Base-by-base conservation (phyloP, 2,329 filamentous ascomycete genomes). In the Exophiala mesophila region DNA sequence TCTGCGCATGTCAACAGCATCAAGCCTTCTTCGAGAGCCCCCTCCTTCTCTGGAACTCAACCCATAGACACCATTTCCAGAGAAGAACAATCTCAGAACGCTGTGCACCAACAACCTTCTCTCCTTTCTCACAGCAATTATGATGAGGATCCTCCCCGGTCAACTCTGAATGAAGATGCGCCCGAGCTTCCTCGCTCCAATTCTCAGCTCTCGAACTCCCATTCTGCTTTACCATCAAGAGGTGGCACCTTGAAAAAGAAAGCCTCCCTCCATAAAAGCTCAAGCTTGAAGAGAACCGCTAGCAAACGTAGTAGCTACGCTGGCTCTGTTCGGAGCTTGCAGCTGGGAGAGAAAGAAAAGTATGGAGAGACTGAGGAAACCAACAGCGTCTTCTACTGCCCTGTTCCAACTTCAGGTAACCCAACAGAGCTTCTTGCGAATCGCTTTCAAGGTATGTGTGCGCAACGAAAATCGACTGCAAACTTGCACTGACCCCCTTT, bases 161-260 rank as follows among this genome's bases (percentile, higher is more conserved):
- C 32, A 4, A 36, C 48, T 50, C 39, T 44, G 13, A 41, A 32
- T 18, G 47, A 47, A 29, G 46, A 33, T 12, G 49, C 39, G 12
- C 44, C 52, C 21, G 58, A 55, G 16, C 45, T 67, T 30, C 65
- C 64, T 33, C 62, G 64, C 10, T 63, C 63, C 15, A 58, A 58
- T 39, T 71, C 69, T 21, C 63, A 66, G 37, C 59, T 66, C 53
- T 71, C 68, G 21, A 58, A 63, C 16, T 59, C 61, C 20, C 61
- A 64, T 18, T 67, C 67, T 23, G 50, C 59, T 16, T 57, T 63
- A 3, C 67, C 67, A 12, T 64, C 67, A 13, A 39, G 80, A 43
- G 73, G 73, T 48, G 86, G 87, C 46, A 96, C 89, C 0, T 72
- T 97, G 55, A 92, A 87, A 71, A 97, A 97, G 73, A 92, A 88